Evolutionary conservation across 345 rosid genomes (phyloP), one percentile per base, ranked within the genome.

Genomic region (Fremontodendron californicum): DNA sequence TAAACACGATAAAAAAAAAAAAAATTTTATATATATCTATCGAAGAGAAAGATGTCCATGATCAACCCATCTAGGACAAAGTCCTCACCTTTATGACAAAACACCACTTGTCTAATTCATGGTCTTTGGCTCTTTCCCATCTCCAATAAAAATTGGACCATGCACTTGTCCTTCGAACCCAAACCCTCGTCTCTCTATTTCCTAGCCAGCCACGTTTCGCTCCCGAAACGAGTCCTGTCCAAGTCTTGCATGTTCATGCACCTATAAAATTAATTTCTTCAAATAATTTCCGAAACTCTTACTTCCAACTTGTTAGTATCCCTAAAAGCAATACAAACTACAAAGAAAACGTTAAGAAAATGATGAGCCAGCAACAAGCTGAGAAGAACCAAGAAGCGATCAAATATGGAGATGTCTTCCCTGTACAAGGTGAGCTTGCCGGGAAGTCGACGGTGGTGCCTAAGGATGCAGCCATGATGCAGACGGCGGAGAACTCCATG

Each of bases 351-450:
- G 39, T 58, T 27, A 58, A 49, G 5, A 35, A 67, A 77, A 54
- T 61, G 92, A 89, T 88, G 92, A 85, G 88, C 82, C 78, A 80
- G 75, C 74, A 78, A 29, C 88, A 86, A 68, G 80, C 71, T 2
- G 60, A 55, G 67, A 77, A 75, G 40, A 35, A 43, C 12, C 76
- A 73, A 31, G 79, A 82, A 27, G 84, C 86, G 40, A 18, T 62
- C 73, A 83, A 55, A 51, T 54, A 82, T 64, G 86, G 83, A 3
- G 89, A 89, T 42, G 79, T 75, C 68, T 88, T 80, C 73, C 1
- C 33, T 13, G 73, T 82, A 42, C 27, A 80, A 15, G 84, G 87
- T 2, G 81, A 82, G 15, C 76, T 88, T 0, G 83, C 85, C 2
- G 54, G 69, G 63, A 78, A 73, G 69, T 29, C 77, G 45, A 82